phyloP scores from a whole-genome alignment of 305 asterid species.

The Fraxinus floribunda region DNA sequence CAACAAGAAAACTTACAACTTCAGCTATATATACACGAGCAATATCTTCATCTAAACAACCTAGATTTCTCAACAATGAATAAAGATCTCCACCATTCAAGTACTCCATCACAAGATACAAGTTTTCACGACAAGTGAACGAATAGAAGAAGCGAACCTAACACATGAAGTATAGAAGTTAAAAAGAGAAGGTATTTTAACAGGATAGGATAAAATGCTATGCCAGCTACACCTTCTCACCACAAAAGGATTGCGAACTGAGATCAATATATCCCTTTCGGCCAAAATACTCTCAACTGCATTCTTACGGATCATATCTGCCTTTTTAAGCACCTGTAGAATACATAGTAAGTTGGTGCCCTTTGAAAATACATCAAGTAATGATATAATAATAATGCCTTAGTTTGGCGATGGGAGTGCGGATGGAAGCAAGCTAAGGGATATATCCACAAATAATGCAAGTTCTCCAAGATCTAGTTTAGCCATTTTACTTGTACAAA shows the following conservation, averaged over 20 bases:
- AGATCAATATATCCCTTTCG: constrained; percentile 92
- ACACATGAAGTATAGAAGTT: constrained; percentile 21
- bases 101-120: constrained; percentile 99
- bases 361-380: background rate
- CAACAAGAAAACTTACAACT: constrained; percentile 69
- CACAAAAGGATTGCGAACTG: constrained; percentile 99
- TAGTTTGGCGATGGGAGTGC: background rate
- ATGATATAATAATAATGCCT: background rate
- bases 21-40: constrained; percentile 97
- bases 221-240: constrained; percentile 56
- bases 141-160: constrained; percentile 99
- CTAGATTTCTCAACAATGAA: constrained; percentile 90
- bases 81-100: constrained; percentile 99
- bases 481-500: background rate
- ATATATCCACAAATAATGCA: background rate
- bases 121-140: constrained; percentile 96
- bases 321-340: constrained; percentile 90
- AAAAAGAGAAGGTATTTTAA: constrained; percentile 24
- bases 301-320: constrained; percentile 98
- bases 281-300: constrained; percentile 99
- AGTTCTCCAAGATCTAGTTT: background rate
- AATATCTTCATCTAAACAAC: constrained; percentile 98
- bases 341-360: constrained; percentile 9
- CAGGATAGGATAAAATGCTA: constrained; percentile 20
- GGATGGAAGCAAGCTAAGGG: background rate